These are phyloP conservation scores for Fraxinus baroniana DNA, from an alignment of 305 asterid genomes.

Conservation along the genomic window DNA sequence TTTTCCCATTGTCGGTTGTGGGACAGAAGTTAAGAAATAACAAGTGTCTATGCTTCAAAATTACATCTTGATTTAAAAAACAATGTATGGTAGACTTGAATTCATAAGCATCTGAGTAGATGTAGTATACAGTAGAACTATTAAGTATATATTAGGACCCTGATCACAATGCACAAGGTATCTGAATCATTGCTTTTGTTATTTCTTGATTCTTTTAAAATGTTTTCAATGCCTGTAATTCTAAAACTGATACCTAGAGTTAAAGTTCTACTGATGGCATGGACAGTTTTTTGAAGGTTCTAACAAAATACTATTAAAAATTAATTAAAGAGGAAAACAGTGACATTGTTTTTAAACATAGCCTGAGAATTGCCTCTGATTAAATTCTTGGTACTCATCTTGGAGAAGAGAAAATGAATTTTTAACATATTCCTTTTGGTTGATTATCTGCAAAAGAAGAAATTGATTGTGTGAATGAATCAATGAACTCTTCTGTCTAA, in stretches of 20 bases:
- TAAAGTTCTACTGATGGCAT: neutral
- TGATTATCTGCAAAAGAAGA: neutral
- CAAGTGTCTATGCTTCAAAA: neutral
- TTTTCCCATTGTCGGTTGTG: neutral
- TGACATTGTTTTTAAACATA: neutral
- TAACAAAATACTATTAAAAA: neutral
- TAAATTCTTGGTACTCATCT: neutral
- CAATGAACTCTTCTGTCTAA: constrained; percentile 15
- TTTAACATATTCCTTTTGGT: neutral
- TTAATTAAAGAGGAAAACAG: neutral
- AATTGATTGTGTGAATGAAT: neutral
- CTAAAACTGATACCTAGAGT: neutral
- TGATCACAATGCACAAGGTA: neutral
- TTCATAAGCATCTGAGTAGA: neutral
- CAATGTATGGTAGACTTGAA: neutral
- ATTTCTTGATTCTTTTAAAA: neutral
- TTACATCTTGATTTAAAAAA: neutral
- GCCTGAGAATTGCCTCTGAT: neutral
- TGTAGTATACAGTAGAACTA: neutral
- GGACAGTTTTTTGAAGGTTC: neutral
- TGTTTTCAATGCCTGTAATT: neutral
- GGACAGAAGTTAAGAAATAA: neutral
- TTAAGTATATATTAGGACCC: neutral
- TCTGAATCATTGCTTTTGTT: neutral
- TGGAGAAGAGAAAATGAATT: neutral